These are phyloP conservation scores for Colletotrichum viniferum DNA, from an alignment of 2,329 filamentous ascomycete genomes.

Conservation along the genomic window DNA sequence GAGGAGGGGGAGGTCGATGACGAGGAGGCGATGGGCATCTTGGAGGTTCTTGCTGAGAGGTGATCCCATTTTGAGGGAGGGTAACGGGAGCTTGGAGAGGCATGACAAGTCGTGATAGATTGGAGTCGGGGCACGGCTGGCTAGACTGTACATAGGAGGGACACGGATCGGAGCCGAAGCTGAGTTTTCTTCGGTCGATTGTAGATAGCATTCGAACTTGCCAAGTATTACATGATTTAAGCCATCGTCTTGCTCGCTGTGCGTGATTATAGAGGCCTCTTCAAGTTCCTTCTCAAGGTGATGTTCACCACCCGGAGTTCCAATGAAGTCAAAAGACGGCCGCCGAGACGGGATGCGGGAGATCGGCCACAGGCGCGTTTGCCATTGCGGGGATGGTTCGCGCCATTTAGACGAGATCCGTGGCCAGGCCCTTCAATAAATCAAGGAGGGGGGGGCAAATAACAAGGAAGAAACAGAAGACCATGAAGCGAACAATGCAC, in stretches of 20 bases:
- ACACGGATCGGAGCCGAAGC: background rate
- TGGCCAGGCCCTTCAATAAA: background rate
- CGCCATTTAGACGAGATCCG: background rate
- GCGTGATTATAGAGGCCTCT: background rate
- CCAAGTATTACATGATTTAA: background rate
- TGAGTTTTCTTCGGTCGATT: background rate
- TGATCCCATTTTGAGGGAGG: background rate
- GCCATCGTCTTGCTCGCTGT: background rate
- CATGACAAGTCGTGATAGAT: background rate
- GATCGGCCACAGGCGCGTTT: background rate
- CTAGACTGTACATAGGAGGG: background rate
- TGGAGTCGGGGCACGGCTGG: background rate
- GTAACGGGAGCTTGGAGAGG: background rate
- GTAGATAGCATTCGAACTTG: background rate
- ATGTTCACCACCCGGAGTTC: background rate
- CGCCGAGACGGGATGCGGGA: background rate
- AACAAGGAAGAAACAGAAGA: background rate
- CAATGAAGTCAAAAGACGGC: background rate
- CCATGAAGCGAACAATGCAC: background rate
- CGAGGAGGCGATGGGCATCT: conserved; percentile 12
- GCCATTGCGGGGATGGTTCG: background rate
- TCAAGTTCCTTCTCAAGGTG: background rate
- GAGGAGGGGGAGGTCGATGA: conserved; percentile 12
- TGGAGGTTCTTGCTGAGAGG: conserved; percentile 5
- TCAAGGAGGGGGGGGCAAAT: background rate